Evolutionary conservation across 495 filamentous ascomycete genomes (phyloP).

Genomic region (Tuber melanosporum): DNA sequence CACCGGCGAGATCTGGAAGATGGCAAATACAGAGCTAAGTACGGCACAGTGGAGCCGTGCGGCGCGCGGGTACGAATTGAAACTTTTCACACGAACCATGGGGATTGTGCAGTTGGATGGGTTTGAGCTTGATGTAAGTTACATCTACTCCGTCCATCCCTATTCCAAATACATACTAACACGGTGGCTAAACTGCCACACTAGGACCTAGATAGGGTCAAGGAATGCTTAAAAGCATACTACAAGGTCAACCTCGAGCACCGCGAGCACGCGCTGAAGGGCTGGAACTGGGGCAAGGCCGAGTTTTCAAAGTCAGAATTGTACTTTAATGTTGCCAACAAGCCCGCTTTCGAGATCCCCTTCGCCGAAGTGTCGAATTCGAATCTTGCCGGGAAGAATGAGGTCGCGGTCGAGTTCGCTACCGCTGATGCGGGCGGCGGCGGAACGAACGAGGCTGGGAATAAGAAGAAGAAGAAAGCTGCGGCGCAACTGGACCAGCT

Average conservation of each 20-base stretch:
- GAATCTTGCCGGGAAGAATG: constrained; percentile 94
- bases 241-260: constrained; percentile 88
- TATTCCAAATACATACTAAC: background rate
- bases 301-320: constrained; percentile 95
- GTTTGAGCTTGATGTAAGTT: constrained; percentile 75
- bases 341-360: constrained; percentile 93
- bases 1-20: constrained; percentile 84
- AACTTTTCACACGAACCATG: constrained; percentile 72
- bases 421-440: constrained; percentile 83
- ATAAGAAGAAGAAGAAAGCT: constrained; percentile 81
- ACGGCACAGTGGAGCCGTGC: constrained; percentile 93
- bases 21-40: constrained; percentile 72
- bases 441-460: constrained; percentile 82
- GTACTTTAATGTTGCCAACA: constrained; percentile 91
- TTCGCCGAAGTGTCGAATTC: constrained; percentile 98
- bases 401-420: constrained; percentile 92
- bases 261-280: constrained; percentile 87
- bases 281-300: constrained; percentile 99
- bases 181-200: background rate
- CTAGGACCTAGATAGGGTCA: constrained; percentile 81
- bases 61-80: constrained; percentile 84
- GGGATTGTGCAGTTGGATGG: constrained; percentile 92
- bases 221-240: constrained; percentile 90
- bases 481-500: constrained; percentile 83
- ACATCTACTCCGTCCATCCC: background rate